These are phyloP conservation scores for Stephania cephalantha DNA, from an alignment of 164 flowering plant species.

Conservation along the genomic window DNA sequence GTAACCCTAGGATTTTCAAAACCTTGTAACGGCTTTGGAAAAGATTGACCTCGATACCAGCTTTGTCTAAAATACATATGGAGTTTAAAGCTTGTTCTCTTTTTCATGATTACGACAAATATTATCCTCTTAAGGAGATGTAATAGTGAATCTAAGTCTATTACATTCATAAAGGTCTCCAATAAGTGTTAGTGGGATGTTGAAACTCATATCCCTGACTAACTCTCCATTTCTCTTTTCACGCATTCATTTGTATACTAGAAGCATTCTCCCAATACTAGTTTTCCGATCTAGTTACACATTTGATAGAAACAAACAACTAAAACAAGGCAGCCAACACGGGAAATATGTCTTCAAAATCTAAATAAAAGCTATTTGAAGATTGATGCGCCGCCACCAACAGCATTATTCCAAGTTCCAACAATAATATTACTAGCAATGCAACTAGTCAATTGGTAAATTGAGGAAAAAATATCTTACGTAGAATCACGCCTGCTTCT, in stretches of 20 bases:
- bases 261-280: not conserved
- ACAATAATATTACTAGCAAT: not conserved
- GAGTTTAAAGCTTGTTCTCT: no score
- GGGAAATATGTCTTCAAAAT: not conserved
- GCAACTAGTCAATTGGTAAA: not conserved
- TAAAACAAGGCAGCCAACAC: not conserved
- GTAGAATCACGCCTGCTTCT: conserved; percentile 56
- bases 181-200: no score
- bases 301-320: not conserved
- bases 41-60: no score
- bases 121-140: no score
- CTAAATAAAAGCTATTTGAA: not conserved
- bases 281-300: not conserved
- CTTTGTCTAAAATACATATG: no score
- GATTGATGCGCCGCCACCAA: not conserved
- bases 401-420: not conserved
- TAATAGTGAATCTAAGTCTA: no score
- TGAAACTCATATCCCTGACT: no score
- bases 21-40: no score
- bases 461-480: conserved; percentile 26
- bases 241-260: not conserved
- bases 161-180: no score
- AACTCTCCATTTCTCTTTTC: not conserved
- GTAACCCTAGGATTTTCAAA: no score
- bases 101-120: no score